A percentile compares a stretch with the other conserved stretches of the same genome.
Evolutionary conservation across 345 rosid genomes (phyloP).

Genomic region (Eucalyptus brandiana): DNA sequence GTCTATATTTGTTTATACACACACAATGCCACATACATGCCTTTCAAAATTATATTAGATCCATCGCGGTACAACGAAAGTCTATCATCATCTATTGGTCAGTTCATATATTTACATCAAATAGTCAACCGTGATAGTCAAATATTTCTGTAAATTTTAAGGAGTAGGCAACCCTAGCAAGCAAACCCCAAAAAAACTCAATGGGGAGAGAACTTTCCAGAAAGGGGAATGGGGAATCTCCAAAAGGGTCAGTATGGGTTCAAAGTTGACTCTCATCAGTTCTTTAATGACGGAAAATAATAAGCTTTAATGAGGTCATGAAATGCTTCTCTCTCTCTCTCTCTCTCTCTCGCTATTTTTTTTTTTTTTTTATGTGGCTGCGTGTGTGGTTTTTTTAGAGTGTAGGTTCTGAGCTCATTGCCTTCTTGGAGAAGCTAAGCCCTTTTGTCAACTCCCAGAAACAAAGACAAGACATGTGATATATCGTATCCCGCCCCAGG

Average conservation of each 20-base stretch:
- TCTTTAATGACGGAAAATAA: too few relatives aligned
- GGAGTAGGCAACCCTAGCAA: not conserved
- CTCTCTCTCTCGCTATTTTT: too few relatives aligned
- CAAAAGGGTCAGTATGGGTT: too few relatives aligned
- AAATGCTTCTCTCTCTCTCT: not conserved
- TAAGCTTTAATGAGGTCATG: not conserved
- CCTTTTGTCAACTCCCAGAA: too few relatives aligned
- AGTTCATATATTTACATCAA: not conserved
- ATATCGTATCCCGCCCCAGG: too few relatives aligned
- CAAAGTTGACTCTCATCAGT: too few relatives aligned
- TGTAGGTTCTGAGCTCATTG: not conserved
- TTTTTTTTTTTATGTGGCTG: not conserved
- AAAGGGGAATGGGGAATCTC: too few relatives aligned
- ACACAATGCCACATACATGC: not conserved
- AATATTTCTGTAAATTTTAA: not conserved
- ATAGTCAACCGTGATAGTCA: not conserved
- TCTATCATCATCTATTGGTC: not conserved
- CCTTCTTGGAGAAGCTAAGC: too few relatives aligned
- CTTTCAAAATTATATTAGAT: not conserved
- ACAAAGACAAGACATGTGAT: too few relatives aligned
- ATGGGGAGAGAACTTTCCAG: not conserved
- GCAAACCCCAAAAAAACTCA: not conserved
- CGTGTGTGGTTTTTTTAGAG: too few relatives aligned
- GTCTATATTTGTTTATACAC: not conserved
- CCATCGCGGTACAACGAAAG: not conserved